Conservation (phyloP, 2,329 filamentous ascomycete species). For the Scytalidium lignicola region DNA sequence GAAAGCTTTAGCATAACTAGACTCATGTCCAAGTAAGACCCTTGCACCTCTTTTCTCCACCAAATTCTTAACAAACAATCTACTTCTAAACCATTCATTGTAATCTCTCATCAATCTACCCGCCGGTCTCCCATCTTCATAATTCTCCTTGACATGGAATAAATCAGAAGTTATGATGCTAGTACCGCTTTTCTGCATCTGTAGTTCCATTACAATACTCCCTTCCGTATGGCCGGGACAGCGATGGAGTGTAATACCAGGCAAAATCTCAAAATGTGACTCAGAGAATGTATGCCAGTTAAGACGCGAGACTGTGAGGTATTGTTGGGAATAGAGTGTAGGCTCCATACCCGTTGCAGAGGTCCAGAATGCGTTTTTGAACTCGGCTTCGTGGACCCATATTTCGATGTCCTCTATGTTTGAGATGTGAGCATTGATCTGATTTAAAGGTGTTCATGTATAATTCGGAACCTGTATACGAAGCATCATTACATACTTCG, state of each 20-base stretch:
- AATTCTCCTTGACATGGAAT: constrained; percentile 34
- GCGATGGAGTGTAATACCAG: constrained; percentile 25
- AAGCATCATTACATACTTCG: constrained; percentile 9
- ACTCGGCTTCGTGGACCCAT: constrained; percentile 39
- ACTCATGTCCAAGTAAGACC: constrained; percentile 30
- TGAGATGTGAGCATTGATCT: too few species aligned
- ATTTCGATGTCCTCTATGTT: constrained; percentile 38
- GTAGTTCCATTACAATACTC: constrained; percentile 1
- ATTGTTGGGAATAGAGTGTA: constrained; percentile 31
- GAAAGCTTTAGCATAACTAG: too few species aligned
- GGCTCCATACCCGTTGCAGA: constrained; percentile 32
- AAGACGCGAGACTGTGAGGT: constrained; percentile 26
- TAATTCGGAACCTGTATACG: too few species aligned
- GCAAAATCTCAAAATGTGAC: constrained; percentile 27
- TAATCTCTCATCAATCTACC: constrained; percentile 32
- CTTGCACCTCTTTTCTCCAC: constrained; percentile 26
- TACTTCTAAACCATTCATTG: constrained; percentile 29
- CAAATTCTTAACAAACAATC: constrained; percentile 28
- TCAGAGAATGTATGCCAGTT: constrained; percentile 37
- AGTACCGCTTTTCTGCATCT: constrained; percentile 17
- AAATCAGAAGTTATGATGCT: constrained; percentile 36
- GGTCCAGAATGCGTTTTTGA: constrained; percentile 38
- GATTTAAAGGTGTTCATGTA: too few species aligned
- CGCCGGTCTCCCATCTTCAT: constrained; percentile 27
- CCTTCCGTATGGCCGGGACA: constrained; percentile 8